Conservation (phyloP, 169 alveolate genomes). For the Cryptosporidium bovis region DNA sequence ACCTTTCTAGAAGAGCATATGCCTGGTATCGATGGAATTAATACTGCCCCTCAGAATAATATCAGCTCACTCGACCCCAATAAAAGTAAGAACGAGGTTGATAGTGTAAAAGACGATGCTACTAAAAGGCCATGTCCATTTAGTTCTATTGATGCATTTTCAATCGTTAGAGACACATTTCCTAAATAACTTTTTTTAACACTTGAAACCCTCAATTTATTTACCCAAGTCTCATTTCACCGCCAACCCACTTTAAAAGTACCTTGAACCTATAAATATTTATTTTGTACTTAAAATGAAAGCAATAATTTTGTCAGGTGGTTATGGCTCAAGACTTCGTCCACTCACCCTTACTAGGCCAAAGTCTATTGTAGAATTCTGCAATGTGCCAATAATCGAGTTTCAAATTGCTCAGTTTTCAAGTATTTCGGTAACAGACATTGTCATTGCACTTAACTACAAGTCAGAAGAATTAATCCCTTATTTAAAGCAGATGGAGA, state of each 20-base stretch:
- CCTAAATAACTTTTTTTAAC: conserved; percentile 18
- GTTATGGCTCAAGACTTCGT: conserved; percentile 98
- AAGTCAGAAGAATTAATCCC: conserved; percentile 85
- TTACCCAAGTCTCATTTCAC: not conserved
- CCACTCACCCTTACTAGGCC: conserved; percentile 97
- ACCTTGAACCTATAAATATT: not conserved
- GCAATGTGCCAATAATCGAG: conserved; percentile 94
- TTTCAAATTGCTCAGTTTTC: conserved; percentile 82
- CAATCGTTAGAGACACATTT: conserved; percentile 39
- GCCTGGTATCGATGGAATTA: not conserved
- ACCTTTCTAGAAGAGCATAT: conserved; percentile 1
- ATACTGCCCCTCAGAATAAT: not conserved
- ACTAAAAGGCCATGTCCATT: conserved; percentile 39
- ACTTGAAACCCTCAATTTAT: not conserved
- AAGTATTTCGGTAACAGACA: conserved; percentile 78
- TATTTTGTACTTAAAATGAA: conserved; percentile 86
- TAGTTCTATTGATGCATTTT: conserved; percentile 71
- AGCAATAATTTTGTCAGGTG: conserved; percentile 97
- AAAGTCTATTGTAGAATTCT: conserved; percentile 95
- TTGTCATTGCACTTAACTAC: conserved; percentile 91
- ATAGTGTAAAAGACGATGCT: not conserved
- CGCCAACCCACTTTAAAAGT: not conserved
- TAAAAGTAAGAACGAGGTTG: not conserved
- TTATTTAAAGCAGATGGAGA: conserved; percentile 82
- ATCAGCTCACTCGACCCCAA: not conserved